Evolutionary conservation across 2,329 filamentous ascomycete genomes (phyloP).

Genomic region (Ophiostoma montium): DNA sequence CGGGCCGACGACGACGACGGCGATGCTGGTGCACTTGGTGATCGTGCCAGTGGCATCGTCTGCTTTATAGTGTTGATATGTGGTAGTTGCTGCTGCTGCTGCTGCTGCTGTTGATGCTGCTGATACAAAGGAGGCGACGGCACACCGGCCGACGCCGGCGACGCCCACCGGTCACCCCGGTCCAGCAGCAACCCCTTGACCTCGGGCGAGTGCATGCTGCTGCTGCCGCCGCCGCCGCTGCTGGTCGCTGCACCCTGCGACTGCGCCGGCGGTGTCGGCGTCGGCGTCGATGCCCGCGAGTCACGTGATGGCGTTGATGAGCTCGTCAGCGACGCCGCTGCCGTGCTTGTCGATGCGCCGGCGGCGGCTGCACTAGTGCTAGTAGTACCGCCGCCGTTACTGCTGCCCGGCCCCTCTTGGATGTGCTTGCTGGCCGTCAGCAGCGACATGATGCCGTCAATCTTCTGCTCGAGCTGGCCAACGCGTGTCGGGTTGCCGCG

Average conservation of each 20-base stretch:
- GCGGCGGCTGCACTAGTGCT: background rate
- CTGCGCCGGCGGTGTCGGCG: background rate
- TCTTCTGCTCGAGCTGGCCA: slow-evolving; percentile 25
- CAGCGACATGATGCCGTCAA: slow-evolving; percentile 26
- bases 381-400: too few species aligned
- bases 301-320: background rate
- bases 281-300: background rate
- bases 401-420: background rate
- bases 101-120: background rate
- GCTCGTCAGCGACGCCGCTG: background rate
- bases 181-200: slow-evolving; percentile 5
- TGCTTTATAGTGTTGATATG: background rate
- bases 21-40: background rate
- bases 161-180: background rate
- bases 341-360: background rate
- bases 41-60: background rate
- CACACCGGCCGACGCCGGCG: background rate
- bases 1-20: background rate
- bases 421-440: slow-evolving; percentile 21
- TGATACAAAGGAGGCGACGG: background rate
- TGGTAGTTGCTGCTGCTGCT: background rate
- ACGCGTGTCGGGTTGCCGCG: slow-evolving; percentile 19
- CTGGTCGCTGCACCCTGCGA: too few species aligned
- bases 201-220: background rate
- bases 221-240: too few species aligned